Base-by-base conservation (phyloP, 2,329 filamentous ascomycete genomes). In the Cordyceps cateniannulata region DNA sequence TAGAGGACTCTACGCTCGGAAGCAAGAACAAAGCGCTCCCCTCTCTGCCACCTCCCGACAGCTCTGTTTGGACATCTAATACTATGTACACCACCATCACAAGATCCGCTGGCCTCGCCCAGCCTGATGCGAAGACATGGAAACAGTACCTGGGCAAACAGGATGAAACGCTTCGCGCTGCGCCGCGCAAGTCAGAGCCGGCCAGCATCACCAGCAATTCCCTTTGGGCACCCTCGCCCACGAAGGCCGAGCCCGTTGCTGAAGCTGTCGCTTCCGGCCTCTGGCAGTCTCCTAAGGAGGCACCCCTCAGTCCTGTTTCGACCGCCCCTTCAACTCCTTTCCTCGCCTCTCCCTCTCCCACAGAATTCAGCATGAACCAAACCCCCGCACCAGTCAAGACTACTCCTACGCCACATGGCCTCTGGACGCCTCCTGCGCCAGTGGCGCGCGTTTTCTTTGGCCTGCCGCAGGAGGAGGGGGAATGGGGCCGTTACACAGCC, bases 121-220 rank as follows among this genome's bases (percentile, higher is more conserved):
- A 78, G 62, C 74, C 74, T 4, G 70, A 73, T 40, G 66, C 69
- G 42, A 62, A 65, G n/a, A 68, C 66, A 3, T 77, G 74, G 76
- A 64, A 67, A 27, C 62, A 59, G 24, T 75, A 75, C 55, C 64
- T 71, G 32, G 61, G 65, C 29, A 51, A 48, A 22, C 49, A 60
- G 18, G 27, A 52, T 49, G 24, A 56, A 20, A 35, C 57, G 3
- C 40, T 57, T 5, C 63, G 66, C 29, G n/a, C 59, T 1, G 48
- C 53, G 18, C 55, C 61, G 14, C 57, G 65, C 47, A 59, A 40
- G 49, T 60, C 60, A 7, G 53, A 61, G 49, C 59, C 44, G 6
- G 59, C 25, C 48, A 42, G 14, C 22, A 61, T 63, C 40, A 44
- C 38, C 42, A 60, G 57, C 52, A 56, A n/a, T n/a, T 56, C 52